A percentile compares a stretch with the other conserved stretches of the same genome.
These are phyloP conservation scores for Liquidambar formosana DNA, from an alignment of 164 flowering plant species.

Conservation along the genomic window DNA sequence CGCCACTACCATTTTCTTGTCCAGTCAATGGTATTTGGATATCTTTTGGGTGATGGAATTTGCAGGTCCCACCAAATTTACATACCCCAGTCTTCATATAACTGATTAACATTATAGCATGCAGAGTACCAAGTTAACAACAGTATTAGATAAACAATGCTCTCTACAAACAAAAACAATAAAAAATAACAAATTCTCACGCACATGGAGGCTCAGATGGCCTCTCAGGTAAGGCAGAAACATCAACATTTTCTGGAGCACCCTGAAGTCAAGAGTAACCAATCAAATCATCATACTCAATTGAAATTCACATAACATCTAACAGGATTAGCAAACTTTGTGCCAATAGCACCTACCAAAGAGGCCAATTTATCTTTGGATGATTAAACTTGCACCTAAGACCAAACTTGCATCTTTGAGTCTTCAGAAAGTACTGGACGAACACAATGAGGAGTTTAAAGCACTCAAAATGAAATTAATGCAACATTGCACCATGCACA, in stretches of 20 bases:
- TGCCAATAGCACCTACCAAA: constrained; percentile 32
- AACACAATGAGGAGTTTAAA: constrained; percentile 11
- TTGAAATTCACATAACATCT: not conserved
- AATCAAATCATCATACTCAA: not conserved
- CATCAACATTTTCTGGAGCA: constrained; percentile 34
- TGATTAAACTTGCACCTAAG: constrained; percentile 92
- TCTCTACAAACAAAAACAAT: not conserved
- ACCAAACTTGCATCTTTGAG: constrained; percentile 91
- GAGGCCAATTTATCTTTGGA: constrained; percentile 56
- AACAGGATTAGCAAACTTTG: constrained; percentile 3
- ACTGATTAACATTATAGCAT: constrained; percentile 39
- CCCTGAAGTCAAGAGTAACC: constrained; percentile 34
- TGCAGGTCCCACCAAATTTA: constrained; percentile 84
- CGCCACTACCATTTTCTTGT: constrained; percentile 37
- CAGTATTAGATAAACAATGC: not conserved
- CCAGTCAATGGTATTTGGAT: constrained; percentile 39
- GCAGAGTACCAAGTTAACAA: constrained; percentile 6
- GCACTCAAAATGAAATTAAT: not conserved
- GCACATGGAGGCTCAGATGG: constrained; percentile 86
- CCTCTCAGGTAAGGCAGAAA: constrained; percentile 72
- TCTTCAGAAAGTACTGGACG: constrained; percentile 85
- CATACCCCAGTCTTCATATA: constrained; percentile 90
- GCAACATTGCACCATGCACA: not conserved
- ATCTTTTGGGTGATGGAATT: constrained; percentile 93
- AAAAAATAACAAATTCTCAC: constrained; percentile 55